Percentiles rank a stretch among this genome's conserved stretches.
phyloP scores from a whole-genome alignment of 805 yeast genomes.

The Vanderwaltozyma verrucispora region DNA sequence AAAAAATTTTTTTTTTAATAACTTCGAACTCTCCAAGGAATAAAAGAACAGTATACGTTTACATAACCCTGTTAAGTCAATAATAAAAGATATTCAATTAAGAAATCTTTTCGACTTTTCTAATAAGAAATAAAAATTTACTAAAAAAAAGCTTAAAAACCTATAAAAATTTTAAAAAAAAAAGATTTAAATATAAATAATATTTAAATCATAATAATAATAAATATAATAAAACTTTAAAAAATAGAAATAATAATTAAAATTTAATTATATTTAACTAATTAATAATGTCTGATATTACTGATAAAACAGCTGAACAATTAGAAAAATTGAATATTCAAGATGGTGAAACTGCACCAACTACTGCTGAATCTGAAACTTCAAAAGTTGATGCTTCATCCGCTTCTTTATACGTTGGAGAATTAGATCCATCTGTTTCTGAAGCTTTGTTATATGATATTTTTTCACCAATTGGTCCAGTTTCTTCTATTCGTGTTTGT shows the following conservation, averaged over 20 bases:
- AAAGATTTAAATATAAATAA: too few relatives aligned
- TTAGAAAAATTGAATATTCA: constrained; percentile 27
- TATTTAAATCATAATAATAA: too few relatives aligned
- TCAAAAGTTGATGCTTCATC: constrained; percentile 38
- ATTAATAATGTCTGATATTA: constrained; percentile 27
- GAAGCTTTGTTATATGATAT: constrained; percentile 93
- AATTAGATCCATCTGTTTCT: constrained; percentile 82
- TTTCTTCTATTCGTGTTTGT: constrained; percentile 95
- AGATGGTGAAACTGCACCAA: constrained; percentile 26
- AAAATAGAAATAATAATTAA: too few relatives aligned
- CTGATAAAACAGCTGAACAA: constrained; percentile 30
- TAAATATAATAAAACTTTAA: too few relatives aligned
- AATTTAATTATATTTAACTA: background rate
- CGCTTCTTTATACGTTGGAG: constrained; percentile 95
- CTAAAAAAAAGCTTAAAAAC: constrained; percentile 3
- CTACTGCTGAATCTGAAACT: constrained; percentile 11
- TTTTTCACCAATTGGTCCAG: constrained; percentile 91
- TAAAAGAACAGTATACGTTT: background rate
- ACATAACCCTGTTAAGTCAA: background rate
- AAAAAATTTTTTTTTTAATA: too few relatives aligned
- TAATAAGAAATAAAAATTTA: constrained; percentile 8
- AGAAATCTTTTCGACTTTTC: constrained; percentile 21
- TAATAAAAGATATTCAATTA: background rate
- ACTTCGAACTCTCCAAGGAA: background rate
- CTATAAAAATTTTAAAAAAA: constrained; percentile 7